Base-by-base conservation (phyloP, 2,329 filamentous ascomycete species). In the Arthroderma uncinatum region DNA sequence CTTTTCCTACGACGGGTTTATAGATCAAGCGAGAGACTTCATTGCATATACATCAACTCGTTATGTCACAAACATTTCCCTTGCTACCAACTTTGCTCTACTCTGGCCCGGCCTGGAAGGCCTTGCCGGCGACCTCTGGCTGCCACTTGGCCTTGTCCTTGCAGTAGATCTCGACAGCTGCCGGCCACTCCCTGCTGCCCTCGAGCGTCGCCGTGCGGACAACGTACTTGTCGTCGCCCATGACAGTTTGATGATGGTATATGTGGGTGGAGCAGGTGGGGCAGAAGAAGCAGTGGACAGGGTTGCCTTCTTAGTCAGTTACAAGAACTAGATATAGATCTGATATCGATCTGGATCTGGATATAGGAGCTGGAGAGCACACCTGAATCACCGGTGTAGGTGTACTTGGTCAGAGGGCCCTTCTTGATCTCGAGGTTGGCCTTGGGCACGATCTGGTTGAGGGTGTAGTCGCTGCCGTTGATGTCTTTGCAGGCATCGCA, bases 271-370 rank as follows among this genome's bases (percentile, higher is more conserved):
- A 80, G 75, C 79, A 82, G 63, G 77, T 79, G 48, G 75, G 72
- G 72, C 79, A 82, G 70, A 76, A 81, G 71, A 76, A 81, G 73
- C 79, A 82, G 68, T 80, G 70, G 33, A 81, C 78, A 5, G 70
- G 65, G 54, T 81, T 80, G 62, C 78, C 78, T 76, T 44, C 21
- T 5, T 30, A n/a, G 25, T 36, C 25, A 53, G 23, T 36, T 36
- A 36, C 50, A 28, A 34, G 37, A 39, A 19, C 23, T 16, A 23
- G 47, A 9, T 50, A 25, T 58, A 37, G 21, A 44, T 42, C 40
- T 21, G 33, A n/a, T n/a, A n/a, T n/a, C n/a, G n/a, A n/a, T n/a
- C n/a, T n/a, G n/a, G n/a, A n/a, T n/a, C n/a, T n/a, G n/a, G n/a
- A n/a, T n/a, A n/a, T n/a, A n/a, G 16, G 37, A 19, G 12, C 14